Evolutionary conservation across 805 yeast genomes (phyloP).

Genomic region (Candida patagonica): DNA sequence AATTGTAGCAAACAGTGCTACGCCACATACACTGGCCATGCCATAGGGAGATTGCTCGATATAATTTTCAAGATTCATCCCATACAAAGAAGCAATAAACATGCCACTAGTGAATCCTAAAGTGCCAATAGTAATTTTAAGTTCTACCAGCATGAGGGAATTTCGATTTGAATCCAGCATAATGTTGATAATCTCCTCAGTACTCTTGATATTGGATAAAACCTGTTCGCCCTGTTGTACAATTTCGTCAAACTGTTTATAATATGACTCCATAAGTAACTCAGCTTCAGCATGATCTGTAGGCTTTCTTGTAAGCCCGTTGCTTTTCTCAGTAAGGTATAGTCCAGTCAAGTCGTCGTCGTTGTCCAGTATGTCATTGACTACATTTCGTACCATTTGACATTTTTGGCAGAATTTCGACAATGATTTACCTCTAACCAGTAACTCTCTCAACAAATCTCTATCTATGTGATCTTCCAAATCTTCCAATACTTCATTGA

Average conservation of each 20-base stretch:
- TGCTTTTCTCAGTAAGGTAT: conserved; percentile 50
- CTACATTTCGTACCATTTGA: conserved; percentile 62
- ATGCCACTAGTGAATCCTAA: conserved; percentile 82
- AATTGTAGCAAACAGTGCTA: conserved; percentile 33
- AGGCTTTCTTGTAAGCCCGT: conserved; percentile 32
- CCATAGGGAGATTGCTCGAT: conserved; percentile 77
- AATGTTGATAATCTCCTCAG: conserved; percentile 88
- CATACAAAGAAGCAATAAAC: conserved; percentile 78
- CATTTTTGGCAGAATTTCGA: conserved; percentile 69
- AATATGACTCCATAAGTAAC: conserved; percentile 79
- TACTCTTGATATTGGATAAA: conserved; percentile 73
- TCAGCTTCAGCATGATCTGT: conserved; percentile 57
- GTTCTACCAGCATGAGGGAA: conserved; percentile 76
- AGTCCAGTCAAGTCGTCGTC: conserved; percentile 78
- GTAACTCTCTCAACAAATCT: conserved; percentile 58
- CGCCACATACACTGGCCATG: conserved; percentile 41
- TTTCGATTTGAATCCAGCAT: conserved; percentile 87
- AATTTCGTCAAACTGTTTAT: conserved; percentile 84
- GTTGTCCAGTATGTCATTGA: conserved; percentile 76
- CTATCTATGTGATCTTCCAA: conserved; percentile 76
- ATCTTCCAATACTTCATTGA: conserved; percentile 57
- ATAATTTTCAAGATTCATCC: conserved; percentile 91
- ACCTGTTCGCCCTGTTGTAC: conserved; percentile 85
- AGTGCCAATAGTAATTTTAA: conserved; percentile 75
- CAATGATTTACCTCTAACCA: conserved; percentile 63